Percentiles rank a stretch among this genome's conserved stretches.
Evolutionary conservation across 768 basidiomycete genomes (phyloP).

Genomic region (Lyophyllum semitale): DNA sequence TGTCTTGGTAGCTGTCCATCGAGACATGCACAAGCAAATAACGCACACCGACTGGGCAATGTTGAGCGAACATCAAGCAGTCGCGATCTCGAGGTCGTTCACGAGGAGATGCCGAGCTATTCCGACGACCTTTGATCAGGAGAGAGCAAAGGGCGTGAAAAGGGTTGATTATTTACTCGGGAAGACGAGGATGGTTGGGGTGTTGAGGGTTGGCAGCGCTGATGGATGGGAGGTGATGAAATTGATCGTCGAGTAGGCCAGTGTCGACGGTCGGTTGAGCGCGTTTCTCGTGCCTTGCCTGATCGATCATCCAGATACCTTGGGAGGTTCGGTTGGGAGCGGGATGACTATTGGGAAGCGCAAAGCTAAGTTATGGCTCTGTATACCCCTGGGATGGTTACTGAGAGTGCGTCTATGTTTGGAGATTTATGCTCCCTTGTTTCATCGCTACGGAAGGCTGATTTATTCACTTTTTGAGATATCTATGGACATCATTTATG

Average conservation of each 20-base stretch:
- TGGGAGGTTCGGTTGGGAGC: too few relatives aligned
- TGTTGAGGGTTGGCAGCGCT: conserved; percentile 38
- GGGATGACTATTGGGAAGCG: too few relatives aligned
- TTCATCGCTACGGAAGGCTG: not conserved
- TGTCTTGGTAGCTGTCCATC: conserved; percentile 53
- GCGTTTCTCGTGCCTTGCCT: too few relatives aligned
- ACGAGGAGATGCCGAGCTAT: conserved; percentile 35
- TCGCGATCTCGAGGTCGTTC: conserved; percentile 37
- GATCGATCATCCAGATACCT: too few relatives aligned
- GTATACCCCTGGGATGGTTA: too few relatives aligned
- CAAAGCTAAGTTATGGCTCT: too few relatives aligned
- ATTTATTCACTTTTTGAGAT: not conserved
- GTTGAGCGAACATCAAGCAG: conserved; percentile 30
- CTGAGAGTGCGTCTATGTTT: too few relatives aligned
- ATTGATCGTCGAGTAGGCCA: conserved; percentile 17
- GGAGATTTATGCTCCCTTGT: not conserved
- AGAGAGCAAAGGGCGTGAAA: conserved; percentile 55
- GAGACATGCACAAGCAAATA: conserved; percentile 45
- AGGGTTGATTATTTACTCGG: conserved; percentile 60
- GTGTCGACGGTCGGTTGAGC: not conserved
- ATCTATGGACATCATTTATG: not conserved
- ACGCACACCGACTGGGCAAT: conserved; percentile 40
- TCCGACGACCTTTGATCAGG: conserved; percentile 30
- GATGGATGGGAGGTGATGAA: conserved; percentile 39
- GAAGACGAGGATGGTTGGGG: conserved; percentile 48